Conservation (phyloP, 805 yeast species). For the Candida krabiensis region DNA sequence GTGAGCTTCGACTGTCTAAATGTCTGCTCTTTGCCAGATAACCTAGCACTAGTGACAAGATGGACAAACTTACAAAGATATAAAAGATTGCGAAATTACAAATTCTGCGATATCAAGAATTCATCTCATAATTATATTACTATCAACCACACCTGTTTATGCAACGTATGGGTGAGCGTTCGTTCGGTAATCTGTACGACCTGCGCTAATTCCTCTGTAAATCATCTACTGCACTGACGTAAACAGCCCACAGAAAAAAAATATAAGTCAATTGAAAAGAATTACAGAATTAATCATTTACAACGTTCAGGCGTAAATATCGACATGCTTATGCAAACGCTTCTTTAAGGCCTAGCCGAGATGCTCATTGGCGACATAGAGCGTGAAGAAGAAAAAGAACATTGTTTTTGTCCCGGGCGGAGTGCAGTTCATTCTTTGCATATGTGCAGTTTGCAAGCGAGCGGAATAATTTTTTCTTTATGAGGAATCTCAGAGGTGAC, state of each 20-base stretch:
- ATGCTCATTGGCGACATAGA: neutral
- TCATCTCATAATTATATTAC: neutral
- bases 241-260: neutral
- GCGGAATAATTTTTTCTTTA: neutral
- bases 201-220: neutral
- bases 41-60: no score
- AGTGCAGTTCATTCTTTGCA: neutral
- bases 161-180: no score
- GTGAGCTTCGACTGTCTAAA: no score
- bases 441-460: neutral
- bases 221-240: neutral
- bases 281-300: no score
- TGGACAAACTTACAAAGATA: no score
- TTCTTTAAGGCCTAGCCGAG: neutral
- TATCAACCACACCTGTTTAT: no score
- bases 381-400: neutral
- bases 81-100: no score
- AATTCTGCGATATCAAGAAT: no score
- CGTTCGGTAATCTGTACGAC: no score
- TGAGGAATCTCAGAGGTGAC: neutral
- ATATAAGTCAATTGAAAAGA: no score
- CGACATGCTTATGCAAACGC: neutral
- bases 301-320: neutral
- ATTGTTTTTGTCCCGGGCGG: neutral
- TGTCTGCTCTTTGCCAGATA: no score